Base-by-base conservation (phyloP, 768 basidiomycete genomes). In the Coprinopsis cinerea region DNA sequence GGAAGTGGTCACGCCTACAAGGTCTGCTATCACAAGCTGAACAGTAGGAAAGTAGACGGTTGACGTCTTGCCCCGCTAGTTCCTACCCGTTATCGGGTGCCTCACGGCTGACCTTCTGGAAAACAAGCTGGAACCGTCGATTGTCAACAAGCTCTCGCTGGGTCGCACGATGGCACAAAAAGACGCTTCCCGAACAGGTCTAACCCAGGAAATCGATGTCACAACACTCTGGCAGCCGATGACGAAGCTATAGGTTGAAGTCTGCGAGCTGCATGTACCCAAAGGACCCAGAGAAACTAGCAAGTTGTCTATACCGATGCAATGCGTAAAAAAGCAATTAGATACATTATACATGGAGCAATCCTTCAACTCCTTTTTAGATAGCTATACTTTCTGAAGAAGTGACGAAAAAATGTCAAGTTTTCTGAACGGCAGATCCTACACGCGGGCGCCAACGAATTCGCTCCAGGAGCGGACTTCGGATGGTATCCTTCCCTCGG, bases 391-490 rank as follows among this genome's bases (percentile, higher is more conserved):
- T 17, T 9, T 22, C n/a, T n/a, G n/a, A n/a, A n/a, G n/a, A n/a
- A 13, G 11, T 28, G 24, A 25, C 15, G 9, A 32, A 17, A 25
- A 15, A 26, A 6, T 42, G 26, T 23, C n/a, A n/a, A n/a, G n/a
- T n/a, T n/a, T n/a, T n/a, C n/a, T n/a, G n/a, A n/a, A n/a, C n/a
- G n/a, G n/a, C n/a, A n/a, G n/a, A n/a, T n/a, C n/a, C n/a, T n/a
- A n/a, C n/a, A n/a, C n/a, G n/a, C n/a, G n/a, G n/a, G n/a, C 69
- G 13, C 90, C 90, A 37, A 92, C 81, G 64, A 91, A 97, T 65
- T 94, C 89, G 50, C 79, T 72, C 94, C 94, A 97, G 26, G 90
- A 91, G 58, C 78, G 79, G 59, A 99, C 93, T 65, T 97, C 95
- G 1, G 85, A 75, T 26, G 95, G 95, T 56, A 95, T 85, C 27